Percentiles rank a stretch among this genome's conserved stretches.
These are phyloP conservation scores for Trichophaea hybrida DNA, from an alignment of 2,329 filamentous ascomycete genomes.

Conservation along the genomic window DNA sequence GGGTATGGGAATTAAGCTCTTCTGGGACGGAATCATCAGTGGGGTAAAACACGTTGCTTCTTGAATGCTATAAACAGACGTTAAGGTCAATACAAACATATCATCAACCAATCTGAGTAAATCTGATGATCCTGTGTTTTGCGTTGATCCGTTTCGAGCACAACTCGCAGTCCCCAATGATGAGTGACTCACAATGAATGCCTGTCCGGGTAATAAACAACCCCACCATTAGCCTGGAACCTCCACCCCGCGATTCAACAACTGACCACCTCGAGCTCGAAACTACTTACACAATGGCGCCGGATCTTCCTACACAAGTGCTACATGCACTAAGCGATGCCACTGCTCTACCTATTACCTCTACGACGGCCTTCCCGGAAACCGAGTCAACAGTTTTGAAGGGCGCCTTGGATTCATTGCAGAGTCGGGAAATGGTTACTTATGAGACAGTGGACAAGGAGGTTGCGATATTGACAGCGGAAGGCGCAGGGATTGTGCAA, in stretches of 20 bases:
- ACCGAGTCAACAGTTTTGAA: slow-evolving; percentile 58
- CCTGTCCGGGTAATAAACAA: neutral
- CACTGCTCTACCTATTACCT: slow-evolving; percentile 45
- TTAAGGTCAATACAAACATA: no score
- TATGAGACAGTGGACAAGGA: slow-evolving; percentile 76
- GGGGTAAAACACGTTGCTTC: no score
- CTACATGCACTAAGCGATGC: slow-evolving; percentile 50
- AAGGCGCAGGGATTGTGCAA: slow-evolving; percentile 56
- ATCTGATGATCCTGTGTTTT: no score
- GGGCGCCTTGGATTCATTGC: slow-evolving; percentile 72
- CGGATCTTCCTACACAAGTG: slow-evolving; percentile 49
- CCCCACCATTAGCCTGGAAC: neutral
- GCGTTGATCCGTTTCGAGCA: no score
- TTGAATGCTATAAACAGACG: no score
- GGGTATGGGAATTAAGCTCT: no score
- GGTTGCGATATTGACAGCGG: slow-evolving; percentile 58
- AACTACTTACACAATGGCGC: slow-evolving; percentile 9
- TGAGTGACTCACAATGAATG: neutral
- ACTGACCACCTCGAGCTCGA: neutral
- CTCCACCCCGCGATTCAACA: neutral
- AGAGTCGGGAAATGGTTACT: slow-evolving; percentile 69
- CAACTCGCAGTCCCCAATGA: no score
- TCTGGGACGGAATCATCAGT: no score
- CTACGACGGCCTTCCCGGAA: slow-evolving; percentile 54
- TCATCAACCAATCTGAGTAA: no score